Evolutionary conservation across 2,329 filamentous ascomycete species (phyloP).

Genomic region (Lomentospora prolificans): DNA sequence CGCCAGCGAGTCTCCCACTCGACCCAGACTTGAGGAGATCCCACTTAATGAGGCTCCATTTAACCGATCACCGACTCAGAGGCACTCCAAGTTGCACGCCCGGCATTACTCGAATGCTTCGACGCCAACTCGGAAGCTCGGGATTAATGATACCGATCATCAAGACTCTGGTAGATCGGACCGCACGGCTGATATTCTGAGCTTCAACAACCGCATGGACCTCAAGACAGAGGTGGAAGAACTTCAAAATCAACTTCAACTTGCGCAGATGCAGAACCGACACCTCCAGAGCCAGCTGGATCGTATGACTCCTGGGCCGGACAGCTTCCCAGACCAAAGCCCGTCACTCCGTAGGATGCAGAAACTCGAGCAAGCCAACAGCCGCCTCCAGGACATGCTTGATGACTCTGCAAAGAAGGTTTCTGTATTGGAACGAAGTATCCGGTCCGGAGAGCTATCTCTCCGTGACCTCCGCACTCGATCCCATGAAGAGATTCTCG

Average conservation of each 20-base stretch:
- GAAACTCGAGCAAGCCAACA: slow-evolving; percentile 88
- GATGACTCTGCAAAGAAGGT: slow-evolving; percentile 92
- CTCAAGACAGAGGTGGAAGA: slow-evolving; percentile 84
- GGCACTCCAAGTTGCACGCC: slow-evolving; percentile 42
- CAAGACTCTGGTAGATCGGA: slow-evolving; percentile 78
- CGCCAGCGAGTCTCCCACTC: slow-evolving; percentile 54
- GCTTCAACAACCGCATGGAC: slow-evolving; percentile 83
- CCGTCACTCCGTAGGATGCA: slow-evolving; percentile 74
- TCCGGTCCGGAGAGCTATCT: slow-evolving; percentile 78
- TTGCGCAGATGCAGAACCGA: slow-evolving; percentile 89
- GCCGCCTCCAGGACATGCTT: slow-evolving; percentile 82
- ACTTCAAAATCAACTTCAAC: slow-evolving; percentile 85
- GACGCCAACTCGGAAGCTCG: slow-evolving; percentile 66
- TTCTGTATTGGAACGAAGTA: slow-evolving; percentile 75
- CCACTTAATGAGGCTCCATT: slow-evolving; percentile 70
- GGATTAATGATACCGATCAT: slow-evolving; percentile 50
- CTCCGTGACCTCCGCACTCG: slow-evolving; percentile 85
- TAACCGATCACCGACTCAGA: slow-evolving; percentile 65
- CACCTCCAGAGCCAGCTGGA: slow-evolving; percentile 85
- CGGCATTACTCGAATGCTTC: slow-evolving; percentile 62
- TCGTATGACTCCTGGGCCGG: slow-evolving; percentile 50
- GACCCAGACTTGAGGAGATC: slow-evolving; percentile 77
- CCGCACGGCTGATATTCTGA: slow-evolving; percentile 68
- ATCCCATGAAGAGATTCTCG: slow-evolving; percentile 88
- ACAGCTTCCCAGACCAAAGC: slow-evolving; percentile 60